A percentile compares a stretch with the other conserved stretches of the same genome.
Evolutionary conservation across 2,329 filamentous ascomycete genomes (phyloP).

Genomic region (Phoma sp.): DNA sequence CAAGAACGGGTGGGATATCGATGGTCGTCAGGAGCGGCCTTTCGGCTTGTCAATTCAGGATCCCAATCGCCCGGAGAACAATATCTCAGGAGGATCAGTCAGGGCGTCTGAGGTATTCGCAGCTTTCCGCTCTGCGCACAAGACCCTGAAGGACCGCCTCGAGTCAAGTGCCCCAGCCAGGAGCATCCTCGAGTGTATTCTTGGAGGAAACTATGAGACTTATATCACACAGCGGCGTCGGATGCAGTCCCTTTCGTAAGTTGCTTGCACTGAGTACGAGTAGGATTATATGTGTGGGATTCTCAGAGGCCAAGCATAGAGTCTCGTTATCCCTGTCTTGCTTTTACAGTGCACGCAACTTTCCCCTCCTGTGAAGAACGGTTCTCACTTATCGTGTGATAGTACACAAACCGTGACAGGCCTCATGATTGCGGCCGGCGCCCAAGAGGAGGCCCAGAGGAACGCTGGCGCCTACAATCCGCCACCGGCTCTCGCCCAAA

Average conservation of each 20-base stretch:
- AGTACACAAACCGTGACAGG: too few species aligned
- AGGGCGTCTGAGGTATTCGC: slow-evolving; percentile 71
- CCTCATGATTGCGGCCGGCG: too few species aligned
- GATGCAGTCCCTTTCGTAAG: slow-evolving; percentile 51
- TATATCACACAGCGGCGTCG: slow-evolving; percentile 73
- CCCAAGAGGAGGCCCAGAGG: too few species aligned
- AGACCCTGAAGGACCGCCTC: slow-evolving; percentile 45
- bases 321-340: not conserved
- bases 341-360: slow-evolving; percentile 9
- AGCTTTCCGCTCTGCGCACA: slow-evolving; percentile 65
- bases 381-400: too few species aligned
- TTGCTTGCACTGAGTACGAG: slow-evolving; percentile 17
- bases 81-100: slow-evolving; percentile 85
- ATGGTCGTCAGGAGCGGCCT: slow-evolving; percentile 37
- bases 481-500: too few species aligned
- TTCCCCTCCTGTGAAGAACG: not conserved
- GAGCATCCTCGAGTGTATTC: slow-evolving; percentile 73
- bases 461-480: too few species aligned
- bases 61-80: slow-evolving; percentile 82
- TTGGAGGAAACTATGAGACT: slow-evolving; percentile 78
- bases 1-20: slow-evolving; percentile 58
- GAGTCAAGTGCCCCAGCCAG: slow-evolving; percentile 23
- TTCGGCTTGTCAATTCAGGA: slow-evolving; percentile 87
- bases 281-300: slow-evolving; percentile 1
- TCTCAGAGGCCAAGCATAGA: not conserved